Base-by-base conservation (phyloP, 768 basidiomycete species). In the Sarcodon sp. region DNA sequence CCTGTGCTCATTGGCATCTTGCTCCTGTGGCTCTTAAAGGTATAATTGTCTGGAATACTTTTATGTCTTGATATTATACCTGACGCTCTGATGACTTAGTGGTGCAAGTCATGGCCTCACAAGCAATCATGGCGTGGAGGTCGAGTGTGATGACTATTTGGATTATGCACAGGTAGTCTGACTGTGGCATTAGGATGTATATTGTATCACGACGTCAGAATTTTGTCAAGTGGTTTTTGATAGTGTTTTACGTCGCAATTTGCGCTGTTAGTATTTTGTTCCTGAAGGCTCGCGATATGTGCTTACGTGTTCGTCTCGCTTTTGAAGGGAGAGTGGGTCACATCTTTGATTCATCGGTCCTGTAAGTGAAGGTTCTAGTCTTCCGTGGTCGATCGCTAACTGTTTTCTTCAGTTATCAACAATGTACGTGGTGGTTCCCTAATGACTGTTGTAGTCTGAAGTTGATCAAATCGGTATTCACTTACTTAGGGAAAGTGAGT, bases 81-180 rank as follows among this genome's bases (percentile, higher is more conserved):
- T 21, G 37, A 16, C 10, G 46, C 16, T 39, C 13, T 21, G 3
- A 1, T 41, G 11, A 41, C 27, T 8, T 49, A 84, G 83, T 77
- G 3, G 13, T 80, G 6, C 83, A 84, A 60, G 64, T 66, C 0
- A 76, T 79, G 72, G 65, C 79, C 41, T 82, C 81, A 4, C 81
- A 85, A 56, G 64, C 70, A 6, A 83, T 85, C 48, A 57, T 85
- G 38, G 81, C 73, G 7, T 59, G 79, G 45, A 70, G 80, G 80
- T 78, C 57, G 41, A 61, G 47, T 35, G 12, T 27, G 21, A 27
- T 27, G 21, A 27, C 21, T 27, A 27, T 27, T 27, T 27, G 21
- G 21, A 27, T 27, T 27, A 27, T 27, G 21, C 21, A 27, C 21
- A 27, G 4, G 21, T 27, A 2, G 21, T 27, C 21, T 27, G 21